Evolutionary conservation across 805 yeast species (phyloP).

Genomic region (Saccharomycopsis sp.): DNA sequence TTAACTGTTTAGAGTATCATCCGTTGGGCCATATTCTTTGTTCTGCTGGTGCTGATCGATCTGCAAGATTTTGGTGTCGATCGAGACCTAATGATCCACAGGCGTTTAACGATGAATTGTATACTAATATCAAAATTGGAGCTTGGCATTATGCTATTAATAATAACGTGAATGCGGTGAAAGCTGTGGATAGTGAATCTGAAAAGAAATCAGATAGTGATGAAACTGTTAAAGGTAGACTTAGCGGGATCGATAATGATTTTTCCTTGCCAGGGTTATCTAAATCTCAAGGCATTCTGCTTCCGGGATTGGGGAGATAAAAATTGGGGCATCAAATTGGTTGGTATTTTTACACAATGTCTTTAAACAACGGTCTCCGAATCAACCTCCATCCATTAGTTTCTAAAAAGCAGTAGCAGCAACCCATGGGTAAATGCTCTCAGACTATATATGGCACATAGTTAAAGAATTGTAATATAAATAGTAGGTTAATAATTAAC

Average conservation of each 20-base stretch:
- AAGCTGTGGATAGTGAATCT: conserved; percentile 2
- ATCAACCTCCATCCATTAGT: no score
- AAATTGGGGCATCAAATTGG: no score
- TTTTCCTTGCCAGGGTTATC: not conserved
- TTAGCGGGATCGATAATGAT: not conserved
- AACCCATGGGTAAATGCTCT: no score
- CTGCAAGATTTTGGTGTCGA: conserved; percentile 91
- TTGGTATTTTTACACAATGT: no score
- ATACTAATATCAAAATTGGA: conserved; percentile 55
- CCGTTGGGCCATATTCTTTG: conserved; percentile 89
- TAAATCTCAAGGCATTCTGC: not conserved
- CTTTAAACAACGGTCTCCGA: no score
- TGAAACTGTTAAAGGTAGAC: not conserved
- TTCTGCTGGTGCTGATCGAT: conserved; percentile 89
- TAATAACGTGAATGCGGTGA: conserved; percentile 28
- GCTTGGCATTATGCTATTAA: conserved; percentile 48
- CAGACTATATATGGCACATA: no score
- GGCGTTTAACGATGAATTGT: conserved; percentile 75
- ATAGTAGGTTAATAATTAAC: no score
- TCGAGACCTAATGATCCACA: conserved; percentile 84
- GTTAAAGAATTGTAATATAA: no score
- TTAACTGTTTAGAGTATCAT: conserved; percentile 85
- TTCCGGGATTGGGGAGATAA: no score
- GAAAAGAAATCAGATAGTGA: not conserved
- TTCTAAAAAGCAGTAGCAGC: no score